Percentiles rank a stretch among this genome's conserved stretches.
These are phyloP conservation scores for Monosporascus sp. DNA, from an alignment of 2,329 filamentous ascomycete genomes.

Conservation along the genomic window DNA sequence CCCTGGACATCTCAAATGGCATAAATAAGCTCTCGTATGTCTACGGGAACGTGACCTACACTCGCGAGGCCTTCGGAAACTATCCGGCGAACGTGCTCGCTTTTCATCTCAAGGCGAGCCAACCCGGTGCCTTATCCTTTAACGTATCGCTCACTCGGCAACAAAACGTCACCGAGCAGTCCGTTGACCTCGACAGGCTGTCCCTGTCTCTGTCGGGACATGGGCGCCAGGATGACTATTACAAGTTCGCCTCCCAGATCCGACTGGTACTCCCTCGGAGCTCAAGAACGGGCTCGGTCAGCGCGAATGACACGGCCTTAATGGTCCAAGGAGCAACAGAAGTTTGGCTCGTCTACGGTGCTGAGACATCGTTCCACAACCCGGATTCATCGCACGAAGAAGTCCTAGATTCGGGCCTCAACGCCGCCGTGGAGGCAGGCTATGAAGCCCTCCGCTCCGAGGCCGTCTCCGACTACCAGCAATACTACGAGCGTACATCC, in stretches of 20 bases:
- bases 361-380: conserved; percentile 2
- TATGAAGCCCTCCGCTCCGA: conserved; percentile 7
- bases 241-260: not conserved
- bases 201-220: not conserved
- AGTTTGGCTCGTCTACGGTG: not conserved
- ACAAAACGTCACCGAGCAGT: not conserved
- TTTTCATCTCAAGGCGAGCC: conserved; percentile 12
- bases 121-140: not conserved
- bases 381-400: not conserved
- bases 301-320: conserved; percentile 1
- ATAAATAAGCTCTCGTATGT: conserved; percentile 27
- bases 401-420: not conserved
- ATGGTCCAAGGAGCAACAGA: not conserved
- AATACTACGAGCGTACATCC: conserved; percentile 19
- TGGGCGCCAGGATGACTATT: not conserved
- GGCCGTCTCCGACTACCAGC: conserved; percentile 26
- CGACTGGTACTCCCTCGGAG: not conserved
- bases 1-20: conserved; percentile 27
- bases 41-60: conserved; percentile 19
- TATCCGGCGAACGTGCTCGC: conserved; percentile 30
- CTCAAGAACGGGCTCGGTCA: not conserved
- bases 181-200: not conserved
- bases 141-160: conserved; percentile 1
- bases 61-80: conserved; percentile 29
- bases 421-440: not conserved